Evolutionary conservation across 306 rosid genomes (phyloP), one percentile per base, ranked within the genome.

Genomic region (Glycine soja): DNA sequence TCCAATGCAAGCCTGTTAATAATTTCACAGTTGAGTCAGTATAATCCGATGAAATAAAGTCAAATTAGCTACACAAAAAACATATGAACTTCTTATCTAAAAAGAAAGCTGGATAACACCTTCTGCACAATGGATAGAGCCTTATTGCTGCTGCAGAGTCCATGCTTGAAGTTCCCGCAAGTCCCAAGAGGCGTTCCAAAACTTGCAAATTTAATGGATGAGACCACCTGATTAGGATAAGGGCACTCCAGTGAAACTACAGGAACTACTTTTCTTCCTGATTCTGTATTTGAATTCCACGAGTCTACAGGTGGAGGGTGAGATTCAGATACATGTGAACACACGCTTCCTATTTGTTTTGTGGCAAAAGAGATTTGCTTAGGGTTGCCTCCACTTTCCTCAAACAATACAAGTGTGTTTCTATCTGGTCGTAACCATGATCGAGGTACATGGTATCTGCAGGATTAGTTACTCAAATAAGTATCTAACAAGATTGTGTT

Each of bases 381-480:
- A 34, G 99, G 98, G 74, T 95, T 92, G 3, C 98, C 96, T 72
- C 99, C 98, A 0, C 18, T 86, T 86, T 95, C 99, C 87, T 93
- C 98, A 56, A 93, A 90, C 74, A 95, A 82, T 46, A 95, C 97
- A 43, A 95, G 87, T 71, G 75, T 88, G 87, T 95, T 93, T 48
- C 67, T 88, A n/a, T 81, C 75, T 16, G 92, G 76, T 81, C 72
- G 48, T 81, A 95, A 76, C 99, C 98, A 95, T 6, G 95, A 84
- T 30, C 90, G 87, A 0, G 99, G 99, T 38, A 93, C 92, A 72
- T 93, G 98, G 85, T 95, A 92, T 56, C 99, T 95, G 86, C 70
- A 64, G 8, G 76, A 70, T 32, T 14, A 74, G 58, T 19, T 30
- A 58, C 66, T 58, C 66, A 69, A 59, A 78, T 79, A 34, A 79